Percentiles rank a stretch among this genome's conserved stretches.
These are phyloP conservation scores for Arthroderma sp. DNA, from an alignment of 2,329 filamentous ascomycete genomes.

Conservation along the genomic window DNA sequence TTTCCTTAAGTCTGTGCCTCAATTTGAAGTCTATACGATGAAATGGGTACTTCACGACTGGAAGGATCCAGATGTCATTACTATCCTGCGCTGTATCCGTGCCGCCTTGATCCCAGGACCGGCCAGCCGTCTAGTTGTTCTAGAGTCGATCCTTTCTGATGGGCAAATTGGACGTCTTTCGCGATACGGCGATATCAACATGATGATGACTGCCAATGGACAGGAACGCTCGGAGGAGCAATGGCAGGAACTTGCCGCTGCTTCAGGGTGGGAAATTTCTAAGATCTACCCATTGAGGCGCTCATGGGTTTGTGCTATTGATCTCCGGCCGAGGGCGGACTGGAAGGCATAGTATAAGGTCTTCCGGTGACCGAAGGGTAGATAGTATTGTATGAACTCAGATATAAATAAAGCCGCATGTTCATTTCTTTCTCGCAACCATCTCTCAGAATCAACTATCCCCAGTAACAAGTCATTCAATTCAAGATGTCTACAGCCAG, in stretches of 20 bases:
- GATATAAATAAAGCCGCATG: background rate
- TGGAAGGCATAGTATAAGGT: background rate
- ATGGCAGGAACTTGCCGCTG: background rate
- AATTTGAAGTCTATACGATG: slow-evolving; percentile 23
- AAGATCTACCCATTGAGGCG: background rate
- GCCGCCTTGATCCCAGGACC: background rate
- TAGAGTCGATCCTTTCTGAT: background rate
- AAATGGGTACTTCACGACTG: slow-evolving; percentile 25
- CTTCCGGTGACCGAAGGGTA: background rate
- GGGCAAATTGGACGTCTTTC: background rate
- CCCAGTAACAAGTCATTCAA: background rate
- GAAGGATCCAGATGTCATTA: background rate
- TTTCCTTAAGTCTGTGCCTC: slow-evolving; percentile 28
- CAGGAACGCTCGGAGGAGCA: background rate
- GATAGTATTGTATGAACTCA: background rate
- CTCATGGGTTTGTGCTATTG: background rate
- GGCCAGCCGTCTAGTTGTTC: background rate
- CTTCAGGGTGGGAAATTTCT: background rate
- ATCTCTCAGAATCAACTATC: background rate
- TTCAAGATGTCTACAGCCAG: background rate
- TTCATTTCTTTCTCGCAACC: background rate
- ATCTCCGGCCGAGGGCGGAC: background rate
- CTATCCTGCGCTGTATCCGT: background rate
- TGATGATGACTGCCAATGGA: background rate
- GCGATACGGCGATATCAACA: background rate